phyloP scores from a whole-genome alignment of 2,329 filamentous ascomycete species.

The Gaeumannomyces sp. region DNA sequence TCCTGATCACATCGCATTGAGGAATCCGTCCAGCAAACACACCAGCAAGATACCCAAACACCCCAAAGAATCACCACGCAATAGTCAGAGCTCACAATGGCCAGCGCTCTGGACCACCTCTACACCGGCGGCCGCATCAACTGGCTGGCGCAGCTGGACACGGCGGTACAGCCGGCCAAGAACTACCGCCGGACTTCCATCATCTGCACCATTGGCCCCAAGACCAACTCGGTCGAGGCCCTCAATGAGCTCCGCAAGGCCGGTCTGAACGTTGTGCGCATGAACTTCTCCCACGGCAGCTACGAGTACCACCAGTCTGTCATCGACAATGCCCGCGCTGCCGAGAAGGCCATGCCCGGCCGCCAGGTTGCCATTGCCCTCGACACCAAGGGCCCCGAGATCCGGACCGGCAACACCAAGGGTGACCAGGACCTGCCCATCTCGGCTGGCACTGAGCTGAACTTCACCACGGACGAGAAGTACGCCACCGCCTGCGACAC shows the following conservation, averaged over 20 bases:
- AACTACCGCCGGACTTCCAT: constrained; percentile 97
- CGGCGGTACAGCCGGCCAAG: constrained; percentile 76
- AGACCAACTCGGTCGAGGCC: constrained; percentile 96
- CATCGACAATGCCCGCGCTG: constrained; percentile 89
- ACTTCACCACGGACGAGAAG: constrained; percentile 93
- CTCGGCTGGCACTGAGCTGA: constrained; percentile 74
- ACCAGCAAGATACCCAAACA: too few species aligned
- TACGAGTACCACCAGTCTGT: constrained; percentile 94
- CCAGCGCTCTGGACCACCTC: constrained; percentile 79
- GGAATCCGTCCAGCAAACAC: neutral
- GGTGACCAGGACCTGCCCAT: constrained; percentile 78
- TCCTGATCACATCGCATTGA: neutral
- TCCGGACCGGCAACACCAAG: constrained; percentile 62
- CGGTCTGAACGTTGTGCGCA: constrained; percentile 96
- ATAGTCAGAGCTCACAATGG: constrained; percentile 34
- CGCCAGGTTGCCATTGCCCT: constrained; percentile 94
- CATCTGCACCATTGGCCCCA: constrained; percentile 98
- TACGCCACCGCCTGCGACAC: constrained; percentile 80
- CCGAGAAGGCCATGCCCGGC: constrained; percentile 69
- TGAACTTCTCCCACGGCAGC: constrained; percentile 97
- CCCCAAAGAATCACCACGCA: too few species aligned
- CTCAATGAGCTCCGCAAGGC: constrained; percentile 89
- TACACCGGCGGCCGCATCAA: constrained; percentile 64
- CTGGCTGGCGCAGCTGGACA: constrained; percentile 71
- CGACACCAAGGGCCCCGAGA: constrained; percentile 60